Conservation (phyloP, 768 basidiomycete species). For the Dentipellis fragilis region DNA sequence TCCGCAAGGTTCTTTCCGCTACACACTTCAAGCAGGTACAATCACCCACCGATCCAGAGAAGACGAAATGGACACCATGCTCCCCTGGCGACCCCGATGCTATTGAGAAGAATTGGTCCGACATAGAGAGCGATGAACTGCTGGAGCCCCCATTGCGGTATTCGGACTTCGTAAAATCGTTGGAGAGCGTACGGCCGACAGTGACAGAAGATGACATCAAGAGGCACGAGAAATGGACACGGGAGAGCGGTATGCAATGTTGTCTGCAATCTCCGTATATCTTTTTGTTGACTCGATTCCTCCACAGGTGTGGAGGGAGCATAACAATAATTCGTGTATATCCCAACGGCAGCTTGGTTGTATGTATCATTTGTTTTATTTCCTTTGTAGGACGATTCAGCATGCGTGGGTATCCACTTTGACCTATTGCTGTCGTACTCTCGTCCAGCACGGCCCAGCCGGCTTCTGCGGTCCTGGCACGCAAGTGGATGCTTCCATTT, state of each 20-base stretch:
- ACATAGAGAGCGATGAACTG: conserved; percentile 79
- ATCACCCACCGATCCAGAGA: conserved; percentile 18
- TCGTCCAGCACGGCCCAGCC: no score
- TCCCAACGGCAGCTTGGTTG: conserved; percentile 1
- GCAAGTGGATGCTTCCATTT: no score
- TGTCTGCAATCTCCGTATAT: neutral
- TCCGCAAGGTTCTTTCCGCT: conserved; percentile 89
- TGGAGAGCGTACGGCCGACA: conserved; percentile 75
- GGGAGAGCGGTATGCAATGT: conserved; percentile 55
- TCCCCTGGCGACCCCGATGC: conserved; percentile 87
- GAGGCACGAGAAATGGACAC: conserved; percentile 77
- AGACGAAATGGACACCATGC: conserved; percentile 83
- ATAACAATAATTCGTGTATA: neutral
- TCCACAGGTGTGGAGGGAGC: neutral
- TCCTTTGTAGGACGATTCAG: neutral
- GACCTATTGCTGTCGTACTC: no score
- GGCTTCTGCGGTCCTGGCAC: no score
- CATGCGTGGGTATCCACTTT: neutral
- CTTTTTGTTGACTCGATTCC: neutral
- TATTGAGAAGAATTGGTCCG: conserved; percentile 83
- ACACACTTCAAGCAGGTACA: conserved; percentile 80
- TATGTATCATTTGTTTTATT: neutral
- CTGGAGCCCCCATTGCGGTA: conserved; percentile 78
- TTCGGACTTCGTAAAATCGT: conserved; percentile 72
- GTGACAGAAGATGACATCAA: conserved; percentile 84